Percentiles rank a stretch among this genome's conserved stretches.
These are phyloP conservation scores for Ricinus communis DNA, from an alignment of 345 rosid species.

Conservation along the genomic window DNA sequence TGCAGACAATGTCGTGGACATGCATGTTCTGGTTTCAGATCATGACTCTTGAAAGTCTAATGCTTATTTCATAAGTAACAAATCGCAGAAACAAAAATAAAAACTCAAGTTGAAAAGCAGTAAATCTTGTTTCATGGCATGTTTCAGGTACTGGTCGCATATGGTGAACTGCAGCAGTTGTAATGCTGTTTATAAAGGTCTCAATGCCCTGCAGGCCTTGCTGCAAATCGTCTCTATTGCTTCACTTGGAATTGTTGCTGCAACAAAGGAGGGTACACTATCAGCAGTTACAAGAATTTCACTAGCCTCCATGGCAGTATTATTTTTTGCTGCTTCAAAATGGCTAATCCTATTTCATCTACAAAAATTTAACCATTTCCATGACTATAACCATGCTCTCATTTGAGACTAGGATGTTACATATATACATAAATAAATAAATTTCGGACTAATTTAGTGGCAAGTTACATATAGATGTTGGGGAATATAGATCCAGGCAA, in stretches of 20 bases:
- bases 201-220: constrained; percentile 52
- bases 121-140: too few species aligned
- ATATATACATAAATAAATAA: too few species aligned
- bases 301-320: constrained; percentile 47
- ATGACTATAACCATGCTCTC: constrained; percentile 82
- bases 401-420: not conserved
- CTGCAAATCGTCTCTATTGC: constrained; percentile 60
- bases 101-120: too few species aligned
- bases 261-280: constrained; percentile 43
- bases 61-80: too few species aligned
- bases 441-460: too few species aligned
- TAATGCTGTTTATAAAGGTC: constrained; percentile 56
- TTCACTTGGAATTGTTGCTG: constrained; percentile 55
- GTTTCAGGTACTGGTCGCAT: constrained; percentile 35
- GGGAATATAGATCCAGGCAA: too few species aligned
- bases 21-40: too few species aligned
- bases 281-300: constrained; percentile 42
- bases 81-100: too few species aligned
- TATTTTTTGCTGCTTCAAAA: constrained; percentile 72
- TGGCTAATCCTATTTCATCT: constrained; percentile 75
- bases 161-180: constrained; percentile 88
- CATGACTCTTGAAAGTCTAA: too few species aligned
- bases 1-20: too few species aligned
- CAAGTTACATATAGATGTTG: too few species aligned
- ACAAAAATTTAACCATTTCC: constrained; percentile 70